phyloP scores from a whole-genome alignment of 2,329 filamentous ascomycete genomes.

The Pezicula rhizophila region DNA sequence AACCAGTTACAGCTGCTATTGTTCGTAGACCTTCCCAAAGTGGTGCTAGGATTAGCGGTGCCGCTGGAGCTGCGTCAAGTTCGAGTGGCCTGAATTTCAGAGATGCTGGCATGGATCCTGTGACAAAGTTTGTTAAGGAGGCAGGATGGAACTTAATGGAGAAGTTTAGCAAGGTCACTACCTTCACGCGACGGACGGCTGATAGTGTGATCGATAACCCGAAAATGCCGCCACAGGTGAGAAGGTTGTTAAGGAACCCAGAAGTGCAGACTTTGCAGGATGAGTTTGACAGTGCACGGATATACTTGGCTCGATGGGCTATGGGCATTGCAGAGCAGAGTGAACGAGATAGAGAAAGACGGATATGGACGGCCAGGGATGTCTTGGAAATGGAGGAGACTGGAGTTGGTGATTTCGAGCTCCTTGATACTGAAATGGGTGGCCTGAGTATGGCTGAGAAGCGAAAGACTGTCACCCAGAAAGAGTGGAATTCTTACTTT shows the following conservation, averaged over 20 bases:
- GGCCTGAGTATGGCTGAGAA: constrained; percentile 70
- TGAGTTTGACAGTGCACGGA: constrained; percentile 91
- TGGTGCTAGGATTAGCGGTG: constrained; percentile 27
- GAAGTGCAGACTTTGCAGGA: constrained; percentile 94
- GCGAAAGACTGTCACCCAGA: constrained; percentile 68
- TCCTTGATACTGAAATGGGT: constrained; percentile 73
- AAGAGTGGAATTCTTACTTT: constrained; percentile 91
- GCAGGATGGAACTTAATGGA: constrained; percentile 95
- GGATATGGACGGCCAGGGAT: constrained; percentile 90
- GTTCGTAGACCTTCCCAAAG: constrained; percentile 28
- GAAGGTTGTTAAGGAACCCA: constrained; percentile 77
- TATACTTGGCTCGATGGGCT: constrained; percentile 94
- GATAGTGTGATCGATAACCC: constrained; percentile 90
- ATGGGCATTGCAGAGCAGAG: constrained; percentile 99
- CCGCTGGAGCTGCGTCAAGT: constrained; percentile 28
- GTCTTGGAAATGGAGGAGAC: constrained; percentile 92
- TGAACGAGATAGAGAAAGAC: constrained; percentile 75
- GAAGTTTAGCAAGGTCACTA: constrained; percentile 95
- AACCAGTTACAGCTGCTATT: constrained; percentile 37
- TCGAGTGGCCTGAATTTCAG: constrained; percentile 30
- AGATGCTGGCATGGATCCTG: constrained; percentile 81
- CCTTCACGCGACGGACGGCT: constrained; percentile 85
- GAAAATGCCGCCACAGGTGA: constrained; percentile 81
- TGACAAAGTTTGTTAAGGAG: constrained; percentile 90
- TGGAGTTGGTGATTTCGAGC: constrained; percentile 91